Base-by-base conservation (phyloP, 2,329 filamentous ascomycete genomes). In the Diaporthe helianthi region DNA sequence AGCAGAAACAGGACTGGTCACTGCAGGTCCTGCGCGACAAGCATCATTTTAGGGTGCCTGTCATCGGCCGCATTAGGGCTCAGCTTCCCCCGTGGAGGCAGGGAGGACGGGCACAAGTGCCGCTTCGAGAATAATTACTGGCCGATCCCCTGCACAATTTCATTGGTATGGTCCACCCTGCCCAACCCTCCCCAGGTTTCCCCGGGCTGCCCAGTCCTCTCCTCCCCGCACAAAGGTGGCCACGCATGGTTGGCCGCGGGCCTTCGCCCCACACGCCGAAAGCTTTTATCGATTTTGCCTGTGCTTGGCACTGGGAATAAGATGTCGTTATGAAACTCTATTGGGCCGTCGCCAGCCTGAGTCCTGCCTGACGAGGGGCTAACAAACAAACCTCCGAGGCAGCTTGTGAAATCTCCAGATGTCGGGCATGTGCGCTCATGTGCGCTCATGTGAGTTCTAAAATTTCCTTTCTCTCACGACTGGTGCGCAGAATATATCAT, bases 331-430 rank as follows among this genome's bases (percentile, higher is more conserved):
- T 61, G 55, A 61, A 53, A 63, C 31, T 53, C 55, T 64, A 68
- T 68, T 68, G 55, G 66, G 47, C 36, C 33, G 19, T 22, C 15
- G 44, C n/a, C 46, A n/a, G n/a, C n/a, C n/a, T n/a, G n/a, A n/a
- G n/a, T n/a, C 36, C 36, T 44, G 44, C 15, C 51, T 31, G 36
- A 24, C 46, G 29, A 63, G 55, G 55, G 44, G 54, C 24, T 29
- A 26, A n/a, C n/a, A n/a, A n/a, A n/a, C n/a, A n/a, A 36, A 41
- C 44, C 54, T 65, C 67, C 67, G 67, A 69, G 67, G 67, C 67
- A 69, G 67, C 67, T 69, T 69, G 67, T 69, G 67, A 69, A 65
- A 29, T 46, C 44, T 33, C 36, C 46, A 12, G 44, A 33, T 33
- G 29, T 63, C 47, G 55, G 55, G 29, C 36, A 38, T 38, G 36